A percentile compares a stretch with the other conserved stretches of the same genome.
Conservation (phyloP, 169 alveolate genomes). For the Babesia bigemina region DNA sequence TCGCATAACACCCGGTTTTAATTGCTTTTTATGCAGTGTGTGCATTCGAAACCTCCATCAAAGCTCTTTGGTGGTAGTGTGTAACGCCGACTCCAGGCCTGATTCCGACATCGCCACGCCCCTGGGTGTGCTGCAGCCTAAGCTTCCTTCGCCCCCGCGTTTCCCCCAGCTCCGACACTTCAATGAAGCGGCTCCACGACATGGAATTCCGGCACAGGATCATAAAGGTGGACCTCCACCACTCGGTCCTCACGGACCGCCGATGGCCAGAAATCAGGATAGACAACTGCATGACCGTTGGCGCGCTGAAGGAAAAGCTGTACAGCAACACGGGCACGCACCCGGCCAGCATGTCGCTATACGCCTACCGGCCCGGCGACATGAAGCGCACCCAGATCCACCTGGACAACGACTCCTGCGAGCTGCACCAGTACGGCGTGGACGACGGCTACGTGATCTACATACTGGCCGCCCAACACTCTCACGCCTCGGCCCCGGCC, state of each 20-base stretch:
- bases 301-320: constrained; percentile 65
- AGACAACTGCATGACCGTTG: constrained; percentile 59
- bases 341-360: constrained; percentile 49
- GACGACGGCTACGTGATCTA: constrained; percentile 61
- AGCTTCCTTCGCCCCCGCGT: background rate
- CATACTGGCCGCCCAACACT: constrained; percentile 8
- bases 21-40: no score
- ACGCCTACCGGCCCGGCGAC: constrained; percentile 62
- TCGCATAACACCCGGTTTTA: no score
- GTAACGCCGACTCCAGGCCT: no score
- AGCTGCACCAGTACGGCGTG: constrained; percentile 56
- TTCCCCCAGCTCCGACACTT: background rate
- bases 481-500: background rate
- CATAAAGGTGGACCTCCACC: constrained; percentile 62
- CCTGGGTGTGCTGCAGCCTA: no score
- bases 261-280: constrained; percentile 68
- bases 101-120: no score
- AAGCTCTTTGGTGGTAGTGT: no score
- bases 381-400: constrained; percentile 47
- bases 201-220: constrained; percentile 4
- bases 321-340: constrained; percentile 69
- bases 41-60: no score
- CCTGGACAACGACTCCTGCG: constrained; percentile 43
- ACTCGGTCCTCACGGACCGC: constrained; percentile 47
- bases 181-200: constrained; percentile 29